A percentile compares a stretch with the other conserved stretches of the same genome.
Evolutionary conservation across 768 basidiomycete genomes (phyloP).

Genomic region (Kwoniella dendrophila): DNA sequence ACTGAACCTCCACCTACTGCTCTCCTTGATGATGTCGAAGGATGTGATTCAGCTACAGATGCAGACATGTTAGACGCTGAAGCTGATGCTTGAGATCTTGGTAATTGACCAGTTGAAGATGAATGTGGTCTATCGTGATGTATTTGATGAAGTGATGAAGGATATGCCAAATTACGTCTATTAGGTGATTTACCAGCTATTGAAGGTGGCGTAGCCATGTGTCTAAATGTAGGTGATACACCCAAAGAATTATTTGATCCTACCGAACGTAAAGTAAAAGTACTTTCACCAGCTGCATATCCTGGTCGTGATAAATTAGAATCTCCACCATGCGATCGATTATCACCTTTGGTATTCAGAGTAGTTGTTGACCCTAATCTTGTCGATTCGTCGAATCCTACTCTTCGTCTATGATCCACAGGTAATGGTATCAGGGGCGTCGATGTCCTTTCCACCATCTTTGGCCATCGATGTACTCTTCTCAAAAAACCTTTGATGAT

Average conservation of each 20-base stretch:
- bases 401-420: slow-evolving; percentile 32
- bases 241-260: slow-evolving; percentile 39
- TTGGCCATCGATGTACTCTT: slow-evolving; percentile 89
- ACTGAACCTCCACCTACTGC: slow-evolving; percentile 10
- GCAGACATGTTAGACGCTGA: not conserved
- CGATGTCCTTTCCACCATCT: slow-evolving; percentile 57
- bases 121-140: not conserved
- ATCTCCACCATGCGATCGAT: slow-evolving; percentile 21
- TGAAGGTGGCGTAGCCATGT: slow-evolving; percentile 27
- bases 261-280: slow-evolving; percentile 44
- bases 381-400: slow-evolving; percentile 43
- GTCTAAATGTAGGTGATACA: slow-evolving; percentile 32
- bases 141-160: not conserved
- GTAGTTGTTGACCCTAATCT: slow-evolving; percentile 31
- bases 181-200: slow-evolving; percentile 17
- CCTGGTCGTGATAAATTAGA: slow-evolving; percentile 53
- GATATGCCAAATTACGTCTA: slow-evolving; percentile 1
- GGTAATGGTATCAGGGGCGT: slow-evolving; percentile 31
- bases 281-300: slow-evolving; percentile 33
- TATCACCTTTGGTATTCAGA: slow-evolving; percentile 19
- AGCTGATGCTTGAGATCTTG: slow-evolving; percentile 20
- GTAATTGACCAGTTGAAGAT: slow-evolving; percentile 11
- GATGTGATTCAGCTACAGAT: slow-evolving; percentile 26
- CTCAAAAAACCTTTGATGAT: slow-evolving; percentile 98
- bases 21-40: slow-evolving; percentile 18